Percentiles rank a stretch among this genome's conserved stretches.
Evolutionary conservation across 345 rosid species (phyloP).

Genomic region (Stellera chamaejasme): DNA sequence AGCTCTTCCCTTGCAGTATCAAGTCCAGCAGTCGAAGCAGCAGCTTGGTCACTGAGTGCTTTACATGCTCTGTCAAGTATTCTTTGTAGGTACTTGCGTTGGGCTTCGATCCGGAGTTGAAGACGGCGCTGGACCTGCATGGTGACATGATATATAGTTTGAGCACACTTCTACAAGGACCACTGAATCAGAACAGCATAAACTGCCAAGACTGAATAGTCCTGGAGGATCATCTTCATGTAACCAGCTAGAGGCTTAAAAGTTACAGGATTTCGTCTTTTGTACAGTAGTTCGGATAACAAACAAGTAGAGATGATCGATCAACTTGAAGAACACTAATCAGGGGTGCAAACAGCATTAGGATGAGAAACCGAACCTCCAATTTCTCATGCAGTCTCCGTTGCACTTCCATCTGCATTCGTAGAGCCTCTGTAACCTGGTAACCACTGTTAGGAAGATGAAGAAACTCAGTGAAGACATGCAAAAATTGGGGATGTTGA

Average conservation of each 20-base stretch:
- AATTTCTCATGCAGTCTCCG: slow-evolving; percentile 85
- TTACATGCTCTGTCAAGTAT: slow-evolving; percentile 92
- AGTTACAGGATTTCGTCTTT: neutral
- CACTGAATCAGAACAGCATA: neutral
- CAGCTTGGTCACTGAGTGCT: slow-evolving; percentile 67
- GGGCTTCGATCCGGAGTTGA: slow-evolving; percentile 86
- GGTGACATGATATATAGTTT: slow-evolving; percentile 2
- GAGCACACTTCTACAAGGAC: neutral
- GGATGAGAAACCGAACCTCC: slow-evolving; percentile 51
- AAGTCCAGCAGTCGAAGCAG: slow-evolving; percentile 43
- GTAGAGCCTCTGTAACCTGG: slow-evolving; percentile 88
- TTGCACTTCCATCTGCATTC: slow-evolving; percentile 98
- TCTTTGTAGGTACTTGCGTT: slow-evolving; percentile 76
- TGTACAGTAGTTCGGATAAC: neutral
- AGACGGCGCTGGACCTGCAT: slow-evolving; percentile 79
- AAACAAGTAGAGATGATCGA: neutral
- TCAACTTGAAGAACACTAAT: neutral
- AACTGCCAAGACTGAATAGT: neutral
- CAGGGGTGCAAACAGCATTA: neutral
- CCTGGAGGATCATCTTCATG: neutral
- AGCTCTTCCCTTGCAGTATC: slow-evolving; percentile 85
- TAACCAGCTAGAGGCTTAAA: too few species aligned
- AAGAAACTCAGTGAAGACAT: slow-evolving; percentile 14
- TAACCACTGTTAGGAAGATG: slow-evolving; percentile 47
- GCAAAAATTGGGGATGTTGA: neutral